Evolutionary conservation across 2,329 filamentous ascomycete species (phyloP), one percentile per base, ranked within the genome.

Genomic region (Exophiala aquamarina): DNA sequence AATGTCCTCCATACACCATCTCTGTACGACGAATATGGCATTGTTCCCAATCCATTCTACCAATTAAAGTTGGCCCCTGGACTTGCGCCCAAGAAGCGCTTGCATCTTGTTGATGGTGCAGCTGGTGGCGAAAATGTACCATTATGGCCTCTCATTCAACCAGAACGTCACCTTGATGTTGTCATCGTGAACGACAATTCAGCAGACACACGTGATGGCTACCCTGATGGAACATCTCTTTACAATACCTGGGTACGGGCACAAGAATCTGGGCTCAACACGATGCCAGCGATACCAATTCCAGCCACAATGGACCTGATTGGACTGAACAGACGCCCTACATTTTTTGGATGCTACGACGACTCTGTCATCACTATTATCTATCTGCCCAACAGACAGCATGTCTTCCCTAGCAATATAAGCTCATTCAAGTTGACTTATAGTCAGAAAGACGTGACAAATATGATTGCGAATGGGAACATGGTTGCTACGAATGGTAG

Each of bases 111-210:
- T 44, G 77, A 79, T 61, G 76, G 76, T 49, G 76, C 76, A 39
- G 60, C 70, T 47, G 69, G 72, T 50, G 63, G 69, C 26, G 74
- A 79, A 56, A 78, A 77, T 62, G 70, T 76, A 49, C 77, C 76
- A 0, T 67, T 79, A 47, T 73, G 70, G 65, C 76, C 76, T 0
- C 68, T 79, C 26, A 65, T 79, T 56, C 73, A 77, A 44, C 76
- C 81, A 45, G 63, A 68, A 48, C 35, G 35, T 18, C 4, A 37
- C 7, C 71, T 86, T 51, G 80, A 84, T 61, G 77, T 86, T 42
- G 74, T 86, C 60, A 76, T 86, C 63, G 81, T 82, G 40, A 73
- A 81, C 60, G 83, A 86, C 67, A 82, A 81, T 42, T 78, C 75
- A 4, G 81, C 79, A 57, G 83, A 86, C 65, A 83, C 78, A 0